Evolutionary conservation across 2,329 filamentous ascomycete genomes (phyloP).

Genomic region (Ploettnerulaceae sp.): DNA sequence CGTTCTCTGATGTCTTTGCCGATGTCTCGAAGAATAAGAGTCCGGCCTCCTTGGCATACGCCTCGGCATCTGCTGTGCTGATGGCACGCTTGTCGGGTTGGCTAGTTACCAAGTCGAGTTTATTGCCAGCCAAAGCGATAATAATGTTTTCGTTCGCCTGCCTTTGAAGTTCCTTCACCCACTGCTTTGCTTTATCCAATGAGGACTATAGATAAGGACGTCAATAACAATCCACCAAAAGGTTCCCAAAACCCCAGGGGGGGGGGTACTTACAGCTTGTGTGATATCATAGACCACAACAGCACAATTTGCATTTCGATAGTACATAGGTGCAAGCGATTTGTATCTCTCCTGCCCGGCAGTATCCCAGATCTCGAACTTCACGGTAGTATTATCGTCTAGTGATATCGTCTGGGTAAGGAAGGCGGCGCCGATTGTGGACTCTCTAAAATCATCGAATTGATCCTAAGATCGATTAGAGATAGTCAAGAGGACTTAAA

Average conservation of each 20-base stretch:
- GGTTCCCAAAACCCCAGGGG: neutral
- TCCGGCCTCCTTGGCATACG: constrained; percentile 88
- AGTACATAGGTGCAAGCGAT: constrained; percentile 98
- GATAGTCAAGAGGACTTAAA: neutral
- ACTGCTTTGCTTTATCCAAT: constrained; percentile 97
- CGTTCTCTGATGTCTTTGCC: constrained; percentile 95
- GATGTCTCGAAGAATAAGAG: constrained; percentile 98
- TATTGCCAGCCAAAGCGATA: constrained; percentile 96
- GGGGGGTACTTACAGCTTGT: constrained; percentile 68
- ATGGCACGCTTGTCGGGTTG: constrained; percentile 96
- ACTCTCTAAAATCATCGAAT: constrained; percentile 69
- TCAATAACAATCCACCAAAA: constrained; percentile 10
- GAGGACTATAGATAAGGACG: constrained; percentile 60
- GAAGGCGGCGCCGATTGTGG: constrained; percentile 71
- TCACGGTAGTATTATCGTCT: constrained; percentile 96
- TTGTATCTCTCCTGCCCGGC: constrained; percentile 99
- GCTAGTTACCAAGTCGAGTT: constrained; percentile 91
- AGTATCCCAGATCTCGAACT: constrained; percentile 99
- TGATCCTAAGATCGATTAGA: constrained; percentile 63
- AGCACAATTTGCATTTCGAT: constrained; percentile 97
- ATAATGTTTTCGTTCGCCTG: constrained; percentile 99
- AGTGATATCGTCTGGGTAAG: constrained; percentile 98
- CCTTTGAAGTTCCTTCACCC: constrained; percentile 97
- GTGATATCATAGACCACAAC: constrained; percentile 99
- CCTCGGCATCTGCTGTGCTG: constrained; percentile 81